Conservation (phyloP, 2,329 filamentous ascomycete genomes). For the Neonectria hederae region DNA sequence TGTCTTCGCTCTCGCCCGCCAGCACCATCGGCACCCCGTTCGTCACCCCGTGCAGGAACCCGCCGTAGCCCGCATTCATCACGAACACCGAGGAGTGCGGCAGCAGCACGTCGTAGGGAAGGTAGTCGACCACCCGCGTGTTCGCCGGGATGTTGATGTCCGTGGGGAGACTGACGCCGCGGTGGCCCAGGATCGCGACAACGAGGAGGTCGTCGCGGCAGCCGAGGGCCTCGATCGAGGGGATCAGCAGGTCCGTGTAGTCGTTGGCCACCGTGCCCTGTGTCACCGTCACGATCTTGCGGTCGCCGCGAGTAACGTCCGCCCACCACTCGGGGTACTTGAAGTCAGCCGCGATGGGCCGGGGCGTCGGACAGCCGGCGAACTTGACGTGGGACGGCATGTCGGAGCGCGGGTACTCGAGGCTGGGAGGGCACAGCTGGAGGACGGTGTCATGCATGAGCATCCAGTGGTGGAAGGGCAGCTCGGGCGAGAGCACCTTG, state of each 20-base stretch:
- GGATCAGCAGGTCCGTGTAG: constrained; percentile 54
- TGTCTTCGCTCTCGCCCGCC: constrained; percentile 53
- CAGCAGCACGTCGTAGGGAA: constrained; percentile 59
- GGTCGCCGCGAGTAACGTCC: constrained; percentile 46
- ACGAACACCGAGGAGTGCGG: constrained; percentile 56
- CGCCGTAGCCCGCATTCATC: constrained; percentile 60
- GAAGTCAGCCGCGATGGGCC: constrained; percentile 41
- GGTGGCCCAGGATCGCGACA: constrained; percentile 45
- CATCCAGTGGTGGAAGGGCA: constrained; percentile 43
- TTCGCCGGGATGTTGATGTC: constrained; percentile 51
- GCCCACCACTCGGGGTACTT: constrained; percentile 58
- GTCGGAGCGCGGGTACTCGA: constrained; percentile 52
- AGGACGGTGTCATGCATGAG: constrained; percentile 46
- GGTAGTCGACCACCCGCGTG: constrained; percentile 55
- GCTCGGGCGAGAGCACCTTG: constrained; percentile 20
- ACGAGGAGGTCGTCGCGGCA: constrained; percentile 51
- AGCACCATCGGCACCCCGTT: constrained; percentile 59
- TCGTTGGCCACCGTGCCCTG: constrained; percentile 57
- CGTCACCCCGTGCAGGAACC: constrained; percentile 55
- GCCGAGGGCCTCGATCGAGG: constrained; percentile 55
- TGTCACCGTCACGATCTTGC: constrained; percentile 56
- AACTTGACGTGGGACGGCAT: constrained; percentile 53
- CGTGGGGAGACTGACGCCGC: constrained; percentile 35
- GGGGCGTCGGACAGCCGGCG: constrained; percentile 53
- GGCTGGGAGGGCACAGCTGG: constrained; percentile 50